Percentiles rank a stretch among this genome's conserved stretches.
Conservation (phyloP, 2,329 filamentous ascomycete genomes). For the Rutstroemia sp. region DNA sequence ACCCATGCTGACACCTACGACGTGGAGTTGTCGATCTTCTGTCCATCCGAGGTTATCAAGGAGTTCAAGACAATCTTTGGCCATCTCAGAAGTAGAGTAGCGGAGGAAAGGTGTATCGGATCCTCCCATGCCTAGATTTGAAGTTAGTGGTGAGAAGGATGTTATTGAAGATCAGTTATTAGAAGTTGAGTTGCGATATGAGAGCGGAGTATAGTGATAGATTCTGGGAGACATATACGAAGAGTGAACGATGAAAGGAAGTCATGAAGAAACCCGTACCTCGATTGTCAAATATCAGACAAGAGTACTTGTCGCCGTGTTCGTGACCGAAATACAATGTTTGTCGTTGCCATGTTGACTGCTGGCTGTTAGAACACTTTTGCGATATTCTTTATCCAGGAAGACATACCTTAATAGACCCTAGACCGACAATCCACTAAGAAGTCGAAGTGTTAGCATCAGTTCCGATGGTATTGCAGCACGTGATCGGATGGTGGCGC, state of each 20-base stretch:
- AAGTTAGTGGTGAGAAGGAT: neutral
- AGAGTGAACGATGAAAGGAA: neutral
- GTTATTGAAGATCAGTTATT: neutral
- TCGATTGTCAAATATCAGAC: conserved; percentile 75
- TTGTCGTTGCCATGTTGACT: conserved; percentile 71
- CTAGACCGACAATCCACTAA: conserved; percentile 77
- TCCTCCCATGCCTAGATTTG: conserved; percentile 53
- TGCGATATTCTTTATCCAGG: neutral
- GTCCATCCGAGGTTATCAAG: conserved; percentile 64
- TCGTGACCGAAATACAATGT: conserved; percentile 76
- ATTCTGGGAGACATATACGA: neutral
- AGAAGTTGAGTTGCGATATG: neutral
- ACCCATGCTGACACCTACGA: conserved; percentile 76
- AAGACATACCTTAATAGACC: conserved; percentile 42
- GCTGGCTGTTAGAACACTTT: neutral
- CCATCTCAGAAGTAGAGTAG: conserved; percentile 83
- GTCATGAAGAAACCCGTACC: conserved; percentile 30
- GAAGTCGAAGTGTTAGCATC: neutral
- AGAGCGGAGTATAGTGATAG: neutral
- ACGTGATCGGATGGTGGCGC: conserved; percentile 11
- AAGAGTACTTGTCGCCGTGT: conserved; percentile 58
- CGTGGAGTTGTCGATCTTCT: conserved; percentile 49
- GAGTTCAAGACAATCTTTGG: conserved; percentile 66
- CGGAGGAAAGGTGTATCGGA: conserved; percentile 70
- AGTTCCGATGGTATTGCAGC: neutral